Evolutionary conservation across 768 basidiomycete species (phyloP).

Genomic region (Cystobasidium onofrii): DNA sequence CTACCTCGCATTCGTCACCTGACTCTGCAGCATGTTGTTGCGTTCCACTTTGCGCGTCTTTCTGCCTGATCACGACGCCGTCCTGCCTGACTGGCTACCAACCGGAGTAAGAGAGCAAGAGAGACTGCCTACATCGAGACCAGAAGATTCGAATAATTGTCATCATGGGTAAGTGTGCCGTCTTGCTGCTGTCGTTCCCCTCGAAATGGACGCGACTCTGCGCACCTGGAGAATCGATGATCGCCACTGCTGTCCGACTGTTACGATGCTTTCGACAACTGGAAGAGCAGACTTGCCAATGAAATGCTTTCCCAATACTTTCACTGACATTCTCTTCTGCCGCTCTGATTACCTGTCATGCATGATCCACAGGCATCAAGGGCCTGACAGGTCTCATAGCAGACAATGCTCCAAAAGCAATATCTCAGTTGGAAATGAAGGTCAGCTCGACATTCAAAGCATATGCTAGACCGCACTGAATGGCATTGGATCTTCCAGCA

Average conservation of each 20-base stretch:
- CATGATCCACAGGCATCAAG: conserved; percentile 68
- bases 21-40: too few relatives aligned
- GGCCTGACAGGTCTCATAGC: conserved; percentile 81
- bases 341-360: background rate
- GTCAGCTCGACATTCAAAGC: too few relatives aligned
- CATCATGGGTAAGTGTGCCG: background rate
- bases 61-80: too few relatives aligned
- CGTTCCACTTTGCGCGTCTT: too few relatives aligned
- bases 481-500: too few relatives aligned
- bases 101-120: too few relatives aligned
- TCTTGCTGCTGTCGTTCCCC: background rate
- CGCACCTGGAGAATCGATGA: background rate
- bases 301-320: background rate
- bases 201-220: background rate
- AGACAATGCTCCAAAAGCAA: conserved; percentile 78
- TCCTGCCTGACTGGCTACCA: too few relatives aligned
- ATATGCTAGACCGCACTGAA: too few relatives aligned
- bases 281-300: background rate
- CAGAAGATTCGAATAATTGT: too few relatives aligned
- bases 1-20: too few relatives aligned
- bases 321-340: background rate
- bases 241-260: background rate
- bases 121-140: too few relatives aligned
- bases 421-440: conserved; percentile 49
- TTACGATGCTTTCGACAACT: background rate